These are phyloP conservation scores for Acanthamoeba castellanii DNA, from an alignment of 208 protist genomes.

Conservation along the genomic window DNA sequence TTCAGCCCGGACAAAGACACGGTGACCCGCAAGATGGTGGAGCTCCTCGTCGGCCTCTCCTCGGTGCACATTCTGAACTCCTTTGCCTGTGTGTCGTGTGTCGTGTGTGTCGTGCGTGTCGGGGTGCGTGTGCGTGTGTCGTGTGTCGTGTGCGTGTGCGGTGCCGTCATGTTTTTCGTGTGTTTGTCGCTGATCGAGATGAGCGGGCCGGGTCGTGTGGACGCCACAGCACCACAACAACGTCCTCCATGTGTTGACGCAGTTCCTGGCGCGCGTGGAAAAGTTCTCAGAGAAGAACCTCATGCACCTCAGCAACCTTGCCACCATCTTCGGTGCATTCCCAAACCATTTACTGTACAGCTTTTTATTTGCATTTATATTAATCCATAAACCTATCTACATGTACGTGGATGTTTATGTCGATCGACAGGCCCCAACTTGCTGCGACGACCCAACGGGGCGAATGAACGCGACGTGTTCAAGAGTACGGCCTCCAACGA, in stretches of 20 bases:
- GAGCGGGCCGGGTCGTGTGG: not conserved
- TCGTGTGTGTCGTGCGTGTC: too few species aligned
- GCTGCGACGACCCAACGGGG: not conserved
- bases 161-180: too few species aligned
- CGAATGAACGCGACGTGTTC: not conserved
- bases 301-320: conserved; percentile 3
- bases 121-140: too few species aligned
- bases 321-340: conserved; percentile 32
- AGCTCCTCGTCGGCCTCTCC: not conserved
- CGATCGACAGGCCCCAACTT: conserved; percentile 36
- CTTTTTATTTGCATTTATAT: too few species aligned
- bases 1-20: not conserved
- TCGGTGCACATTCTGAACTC: not conserved
- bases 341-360: too few species aligned
- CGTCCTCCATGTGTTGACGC: not conserved
- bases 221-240: not conserved
- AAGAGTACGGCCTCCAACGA: not conserved
- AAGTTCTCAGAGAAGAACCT: not conserved
- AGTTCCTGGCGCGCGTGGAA: not conserved
- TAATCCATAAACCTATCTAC: too few species aligned
- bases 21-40: conserved; percentile 20
- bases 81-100: too few species aligned
- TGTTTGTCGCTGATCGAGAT: too few species aligned
- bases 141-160: too few species aligned
- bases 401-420: too few species aligned